Evolutionary conservation across 140 eudicot genomes (phyloP), one percentile per base, ranked within the genome.

Genomic region (Flaveria floridana): DNA sequence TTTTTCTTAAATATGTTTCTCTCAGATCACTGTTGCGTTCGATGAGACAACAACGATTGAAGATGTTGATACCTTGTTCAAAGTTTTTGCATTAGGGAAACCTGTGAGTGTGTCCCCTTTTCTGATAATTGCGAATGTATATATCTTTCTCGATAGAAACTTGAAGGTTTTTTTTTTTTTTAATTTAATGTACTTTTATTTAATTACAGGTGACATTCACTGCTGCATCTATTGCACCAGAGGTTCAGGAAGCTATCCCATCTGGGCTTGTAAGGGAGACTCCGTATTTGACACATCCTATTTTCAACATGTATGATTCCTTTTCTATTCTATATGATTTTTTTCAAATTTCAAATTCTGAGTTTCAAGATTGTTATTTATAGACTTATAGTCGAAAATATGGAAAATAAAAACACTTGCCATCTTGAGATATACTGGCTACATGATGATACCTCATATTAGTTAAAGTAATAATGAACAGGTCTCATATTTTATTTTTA

Each of bases 21-120:
- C 80, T 82, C 92, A 94, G 99, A 71, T 94, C 72, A 94, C 99
- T 41, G 96, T 87, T 41, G 55, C 99, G n/a, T 94, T 94, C 55
- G 99, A 94, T 76, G 99, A 94, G 82, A 94, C 97, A 65, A 88
- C 99, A 21, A 86, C 99, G 13, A 82, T 94, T 42, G 99, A 88
- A 59, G 99, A 94, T 72, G 99, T 94, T 48, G 99, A 94, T 81
- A 85, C 87, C 78, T 85, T 94, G 72, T 94, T 90, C 73, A 86
- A 85, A 79, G 97, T 94, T 65, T 94, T 94, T 69, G 84, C 96
- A 2, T 58, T 82, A 79, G 97, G 97, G 72, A 92, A 92, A 75
- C 83, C 91, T 21, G 96, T 89, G 64, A 86, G 92, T 79, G 44
- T 53, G 39, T 16, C 20, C 20, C 34, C 41, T 67, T 57, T 76